phyloP scores from a whole-genome alignment of 2,329 filamentous ascomycete species.

The Venturia pyrina region DNA sequence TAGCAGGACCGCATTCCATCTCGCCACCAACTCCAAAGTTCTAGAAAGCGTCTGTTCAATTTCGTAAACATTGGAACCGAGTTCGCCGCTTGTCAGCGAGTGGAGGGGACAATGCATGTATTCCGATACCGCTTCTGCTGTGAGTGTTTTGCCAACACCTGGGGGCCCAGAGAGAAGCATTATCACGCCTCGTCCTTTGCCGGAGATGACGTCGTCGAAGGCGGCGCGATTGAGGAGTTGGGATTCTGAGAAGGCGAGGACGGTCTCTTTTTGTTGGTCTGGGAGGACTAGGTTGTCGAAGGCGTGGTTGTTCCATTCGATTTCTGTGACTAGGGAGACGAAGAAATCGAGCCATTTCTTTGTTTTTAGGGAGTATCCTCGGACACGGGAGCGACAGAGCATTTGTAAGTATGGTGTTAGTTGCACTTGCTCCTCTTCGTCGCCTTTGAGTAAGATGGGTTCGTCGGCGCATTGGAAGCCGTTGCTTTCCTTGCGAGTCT shows the following conservation, averaged over 20 bases:
- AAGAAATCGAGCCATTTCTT: constrained; percentile 34
- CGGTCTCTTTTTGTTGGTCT: constrained; percentile 35
- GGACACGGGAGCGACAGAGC: constrained; percentile 13
- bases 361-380: constrained; percentile 38
- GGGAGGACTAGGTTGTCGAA: constrained; percentile 42
- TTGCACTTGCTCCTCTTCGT: background rate
- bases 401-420: constrained; percentile 14
- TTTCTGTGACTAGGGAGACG: constrained; percentile 27
- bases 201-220: constrained; percentile 13
- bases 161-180: constrained; percentile 15
- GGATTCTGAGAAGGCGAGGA: constrained; percentile 36
- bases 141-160: constrained; percentile 20
- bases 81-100: constrained; percentile 33
- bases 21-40: constrained; percentile 37
- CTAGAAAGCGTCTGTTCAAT: constrained; percentile 14
- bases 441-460: background rate
- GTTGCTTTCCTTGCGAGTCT: background rate
- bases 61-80: constrained; percentile 21
- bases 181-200: constrained; percentile 15
- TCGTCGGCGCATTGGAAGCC: background rate
- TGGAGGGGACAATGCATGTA: constrained; percentile 18
- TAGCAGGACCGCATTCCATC: constrained; percentile 43
- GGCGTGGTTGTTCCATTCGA: constrained; percentile 35
- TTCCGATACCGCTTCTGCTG: constrained; percentile 19
- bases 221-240: constrained; percentile 19